Evolutionary conservation across 495 filamentous ascomycete species (phyloP), one percentile per base, ranked within the genome.

Genomic region (Penicillium ochrochloron): DNA sequence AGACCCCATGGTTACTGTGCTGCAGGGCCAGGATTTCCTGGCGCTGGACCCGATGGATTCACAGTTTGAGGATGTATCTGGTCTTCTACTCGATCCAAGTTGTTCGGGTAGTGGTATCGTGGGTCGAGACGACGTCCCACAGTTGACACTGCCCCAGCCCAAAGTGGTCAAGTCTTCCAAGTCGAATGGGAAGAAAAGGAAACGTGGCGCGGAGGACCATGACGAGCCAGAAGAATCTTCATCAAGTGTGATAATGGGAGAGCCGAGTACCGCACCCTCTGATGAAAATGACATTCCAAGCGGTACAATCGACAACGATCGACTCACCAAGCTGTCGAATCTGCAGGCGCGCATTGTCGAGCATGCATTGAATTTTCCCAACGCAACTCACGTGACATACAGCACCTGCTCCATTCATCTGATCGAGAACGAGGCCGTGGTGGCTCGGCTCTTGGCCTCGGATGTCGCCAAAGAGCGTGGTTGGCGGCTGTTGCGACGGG

Each of bases 91-190:
- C 0, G 96, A 99, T 74, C 95, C 95, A 0, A 94, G 90, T 67
- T 99, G 95, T 69, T 96, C 93, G 1, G 95, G 95, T 1, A 96
- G 92, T 71, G 95, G 95, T 0, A 99, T 99, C 27, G 88, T 97
- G 10, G 92, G 93, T 6, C 85, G 95, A 12, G 90, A 96, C 42
- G 92, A 93, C 59, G 81, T 86, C 56, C 87, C 90, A 0, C 80
- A 83, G 41, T 71, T 93, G 12, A 79, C 75, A 37, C 74, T 84
- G 2, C 86, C 86, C 0, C 67, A 61, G 7, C 19, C 65, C 5
- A 60, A 54, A 41, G 60, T 51, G 42, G 63, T 68, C 46, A 64
- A 67, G 15, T 59, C 65, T 31, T 63, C 59, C 21, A 68, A 68
- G 67, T 66, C 63, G 46, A 57, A 79, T 73, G 60, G 75, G 55